These are phyloP conservation scores for Eucalyptus paniculata DNA, from an alignment of 345 rosid genomes.

Conservation along the genomic window DNA sequence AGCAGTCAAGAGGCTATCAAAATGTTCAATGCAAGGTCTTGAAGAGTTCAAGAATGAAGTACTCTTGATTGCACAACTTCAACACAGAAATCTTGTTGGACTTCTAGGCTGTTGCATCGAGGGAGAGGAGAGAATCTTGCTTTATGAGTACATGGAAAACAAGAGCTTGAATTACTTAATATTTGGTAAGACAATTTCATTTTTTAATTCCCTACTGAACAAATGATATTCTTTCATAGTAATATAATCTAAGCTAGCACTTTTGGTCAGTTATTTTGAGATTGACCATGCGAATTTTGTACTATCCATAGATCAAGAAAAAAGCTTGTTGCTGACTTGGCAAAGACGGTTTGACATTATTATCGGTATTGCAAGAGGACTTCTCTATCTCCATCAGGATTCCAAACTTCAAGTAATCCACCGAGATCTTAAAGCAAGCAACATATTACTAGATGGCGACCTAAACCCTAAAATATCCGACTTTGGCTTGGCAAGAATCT, in stretches of 20 bases:
- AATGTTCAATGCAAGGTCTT: too few species aligned
- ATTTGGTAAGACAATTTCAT: background rate
- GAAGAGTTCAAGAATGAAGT: too few species aligned
- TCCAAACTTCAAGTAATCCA: slow-evolving; percentile 37
- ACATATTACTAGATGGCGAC: slow-evolving; percentile 24
- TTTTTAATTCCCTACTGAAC: background rate
- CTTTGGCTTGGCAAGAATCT: slow-evolving; percentile 43
- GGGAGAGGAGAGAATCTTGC: too few species aligned
- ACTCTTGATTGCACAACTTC: too few species aligned
- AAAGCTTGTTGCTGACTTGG: slow-evolving; percentile 8
- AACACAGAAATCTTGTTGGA: too few species aligned
- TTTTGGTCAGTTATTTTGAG: background rate
- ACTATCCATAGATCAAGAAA: slow-evolving; percentile 2
- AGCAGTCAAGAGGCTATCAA: too few species aligned
- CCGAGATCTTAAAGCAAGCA: slow-evolving; percentile 39
- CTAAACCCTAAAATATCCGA: slow-evolving; percentile 44
- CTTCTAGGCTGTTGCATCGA: too few species aligned
- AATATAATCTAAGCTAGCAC: background rate
- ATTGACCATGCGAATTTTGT: background rate
- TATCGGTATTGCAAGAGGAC: slow-evolving; percentile 38
- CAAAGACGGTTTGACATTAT: slow-evolving; percentile 10
- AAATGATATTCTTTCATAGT: background rate
- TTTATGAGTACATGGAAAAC: too few species aligned
- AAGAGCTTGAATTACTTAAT: too few species aligned
- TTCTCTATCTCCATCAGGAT: slow-evolving; percentile 44